A percentile compares a stretch with the other conserved stretches of the same genome.
Conservation (phyloP, 352 stramenopile genomes). For the Thraustochytrium sp. region DNA sequence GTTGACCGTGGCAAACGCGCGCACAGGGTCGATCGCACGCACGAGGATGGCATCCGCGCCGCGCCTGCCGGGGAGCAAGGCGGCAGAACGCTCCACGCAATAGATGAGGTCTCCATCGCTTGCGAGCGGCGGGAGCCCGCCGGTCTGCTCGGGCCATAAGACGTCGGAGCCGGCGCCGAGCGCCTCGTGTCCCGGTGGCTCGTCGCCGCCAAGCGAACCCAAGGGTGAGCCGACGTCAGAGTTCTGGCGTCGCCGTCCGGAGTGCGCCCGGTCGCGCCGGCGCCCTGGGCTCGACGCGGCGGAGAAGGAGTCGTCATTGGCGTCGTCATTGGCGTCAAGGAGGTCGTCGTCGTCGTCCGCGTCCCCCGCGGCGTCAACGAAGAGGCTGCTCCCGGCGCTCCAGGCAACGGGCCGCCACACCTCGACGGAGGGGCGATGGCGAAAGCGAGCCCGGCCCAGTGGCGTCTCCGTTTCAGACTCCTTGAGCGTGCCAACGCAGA, state of each 20-base stretch:
- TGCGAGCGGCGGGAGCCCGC: neutral
- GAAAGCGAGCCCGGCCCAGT: neutral
- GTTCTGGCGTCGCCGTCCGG: too few relatives aligned
- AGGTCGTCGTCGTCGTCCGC: neutral
- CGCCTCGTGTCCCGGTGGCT: too few relatives aligned
- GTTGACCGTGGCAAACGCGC: neutral
- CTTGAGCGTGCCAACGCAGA: neutral
- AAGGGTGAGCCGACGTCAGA: too few relatives aligned
- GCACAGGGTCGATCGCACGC: neutral
- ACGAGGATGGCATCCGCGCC: neutral
- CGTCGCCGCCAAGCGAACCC: too few relatives aligned
- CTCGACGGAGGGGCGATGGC: neutral
- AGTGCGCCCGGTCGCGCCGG: too few relatives aligned
- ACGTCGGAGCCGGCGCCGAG: neutral
- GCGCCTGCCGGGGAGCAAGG: neutral
- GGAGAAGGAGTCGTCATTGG: neutral
- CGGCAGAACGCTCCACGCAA: neutral
- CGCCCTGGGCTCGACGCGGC: neutral
- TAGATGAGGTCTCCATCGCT: constrained; percentile 6
- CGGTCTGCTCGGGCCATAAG: neutral
- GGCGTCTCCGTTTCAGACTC: neutral
- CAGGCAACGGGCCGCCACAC: neutral
- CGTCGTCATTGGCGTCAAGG: neutral
- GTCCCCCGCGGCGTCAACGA: neutral
- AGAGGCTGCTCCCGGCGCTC: neutral